These are phyloP conservation scores for Haberlea rhodopensis DNA, from an alignment of 257 asterid species.

Conservation along the genomic window DNA sequence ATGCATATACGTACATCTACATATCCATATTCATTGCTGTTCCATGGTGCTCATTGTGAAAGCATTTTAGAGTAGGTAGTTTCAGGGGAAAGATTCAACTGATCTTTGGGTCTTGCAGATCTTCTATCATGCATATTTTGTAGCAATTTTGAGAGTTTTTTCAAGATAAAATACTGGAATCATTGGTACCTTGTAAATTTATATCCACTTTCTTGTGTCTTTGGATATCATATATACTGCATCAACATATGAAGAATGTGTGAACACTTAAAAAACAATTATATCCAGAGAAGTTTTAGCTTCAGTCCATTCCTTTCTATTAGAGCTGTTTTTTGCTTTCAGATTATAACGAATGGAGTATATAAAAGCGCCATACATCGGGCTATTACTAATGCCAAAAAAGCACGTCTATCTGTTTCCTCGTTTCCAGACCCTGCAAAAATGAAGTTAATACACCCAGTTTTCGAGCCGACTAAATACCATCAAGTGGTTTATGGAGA, in stretches of 20 bases:
- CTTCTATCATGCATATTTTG: not conserved
- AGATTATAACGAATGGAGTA: constrained; percentile 79
- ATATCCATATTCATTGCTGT: not conserved
- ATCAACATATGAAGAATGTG: not conserved
- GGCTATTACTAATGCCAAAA: constrained; percentile 66
- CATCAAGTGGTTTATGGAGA: constrained; percentile 64
- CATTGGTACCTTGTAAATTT: not conserved
- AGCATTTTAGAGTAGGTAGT: not conserved
- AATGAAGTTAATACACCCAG: constrained; percentile 50
- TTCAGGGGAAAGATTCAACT: not conserved
- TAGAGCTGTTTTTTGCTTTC: constrained; percentile 16
- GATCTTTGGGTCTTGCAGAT: not conserved
- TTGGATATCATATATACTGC: not conserved
- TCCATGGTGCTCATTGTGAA: not conserved
- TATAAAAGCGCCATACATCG: constrained; percentile 77
- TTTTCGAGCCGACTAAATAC: constrained; percentile 55
- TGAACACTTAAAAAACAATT: not conserved
- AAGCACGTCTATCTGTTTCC: constrained; percentile 74
- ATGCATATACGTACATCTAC: not conserved
- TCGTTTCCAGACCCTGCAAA: constrained; percentile 92
- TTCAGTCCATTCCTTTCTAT: not conserved
- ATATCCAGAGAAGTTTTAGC: not conserved
- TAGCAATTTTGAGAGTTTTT: not conserved
- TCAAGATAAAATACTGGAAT: not conserved
- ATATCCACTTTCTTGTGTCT: not conserved